Conservation (phyloP, 352 stramenopile genomes). For the Chrysophaeum taylorii region DNA sequence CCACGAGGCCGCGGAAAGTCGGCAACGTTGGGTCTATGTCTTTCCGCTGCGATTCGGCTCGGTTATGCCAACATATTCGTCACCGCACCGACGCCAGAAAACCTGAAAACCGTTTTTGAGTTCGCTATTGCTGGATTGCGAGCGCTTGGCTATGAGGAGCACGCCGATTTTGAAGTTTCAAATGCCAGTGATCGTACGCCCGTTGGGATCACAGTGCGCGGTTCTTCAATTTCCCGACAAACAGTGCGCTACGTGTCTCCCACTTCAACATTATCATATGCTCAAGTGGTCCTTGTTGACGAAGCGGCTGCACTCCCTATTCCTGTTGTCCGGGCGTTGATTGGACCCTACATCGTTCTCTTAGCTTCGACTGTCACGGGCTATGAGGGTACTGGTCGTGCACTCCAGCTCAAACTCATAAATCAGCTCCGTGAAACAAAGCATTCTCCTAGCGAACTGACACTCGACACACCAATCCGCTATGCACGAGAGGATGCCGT, state of each 20-base stretch:
- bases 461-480: slow-evolving; percentile 92
- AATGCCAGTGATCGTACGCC: too few relatives aligned
- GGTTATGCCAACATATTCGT: slow-evolving; percentile 63
- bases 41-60: slow-evolving; percentile 62
- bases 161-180: slow-evolving; percentile 80
- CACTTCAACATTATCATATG: too few relatives aligned
- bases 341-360: slow-evolving; percentile 92
- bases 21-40: slow-evolving; percentile 86
- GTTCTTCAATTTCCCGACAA: too few relatives aligned
- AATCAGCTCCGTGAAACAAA: slow-evolving; percentile 89
- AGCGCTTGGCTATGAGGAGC: slow-evolving; percentile 81
- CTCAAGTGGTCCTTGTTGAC: slow-evolving; percentile 94
- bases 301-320: slow-evolving; percentile 99
- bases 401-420: slow-evolving; percentile 96
- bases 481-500: slow-evolving; percentile 88
- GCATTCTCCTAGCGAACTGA: slow-evolving; percentile 67
- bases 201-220: too few relatives aligned
- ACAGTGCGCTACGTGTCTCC: too few relatives aligned
- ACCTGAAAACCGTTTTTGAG: slow-evolving; percentile 95
- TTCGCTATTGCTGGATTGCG: slow-evolving; percentile 92
- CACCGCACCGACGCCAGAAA: slow-evolving; percentile 93
- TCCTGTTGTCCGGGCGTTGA: slow-evolving; percentile 85
- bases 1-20: slow-evolving; percentile 86
- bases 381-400: slow-evolving; percentile 97
- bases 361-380: slow-evolving; percentile 98